Evolutionary conservation across 441 rosid species (phyloP), one percentile per base, ranked within the genome.

Genomic region (Croton laevigatus): DNA sequence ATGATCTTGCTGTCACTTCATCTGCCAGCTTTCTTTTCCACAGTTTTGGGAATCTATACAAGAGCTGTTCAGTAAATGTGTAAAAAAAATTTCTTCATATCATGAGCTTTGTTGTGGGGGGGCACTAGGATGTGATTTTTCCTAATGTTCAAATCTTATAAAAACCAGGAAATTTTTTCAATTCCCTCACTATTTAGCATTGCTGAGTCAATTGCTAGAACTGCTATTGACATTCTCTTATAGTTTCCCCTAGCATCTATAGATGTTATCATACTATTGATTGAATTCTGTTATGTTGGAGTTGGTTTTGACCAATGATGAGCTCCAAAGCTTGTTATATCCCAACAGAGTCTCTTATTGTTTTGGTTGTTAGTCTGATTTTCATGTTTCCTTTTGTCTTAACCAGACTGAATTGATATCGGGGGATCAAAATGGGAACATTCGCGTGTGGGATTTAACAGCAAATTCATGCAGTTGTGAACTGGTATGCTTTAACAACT

Each of bases 391-490:
- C 14, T n/a, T 48, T 53, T 72, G 27, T 69, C 76, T 76, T 55
- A 85, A 70, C 83, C 83, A 92, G 99, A 89, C 91, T 34, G 98
- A 92, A 68, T 77, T 94, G 82, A 92, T 92, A 84, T 92, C 94
- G 61, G 99, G 99, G 49, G 99, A 94, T 79, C 99, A 94, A 75
- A 91, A 91, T 72, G 98, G 98, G 22, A 91, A 89, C 81, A 87
- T 94, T 53, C 94, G 93, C 60, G 96, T 94, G 58, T 90, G 99
- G 99, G 99, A 94, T 80, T 83, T 94, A 78, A 90, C 92, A 57
- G 99, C 98, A 65, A 83, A 94, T 83, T 87, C 90, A 9, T 92
- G 97, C 82, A 94, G 97, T 78, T 89, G 93, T 73, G 96, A 94
- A 79, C 75, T 92, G 93, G 99, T 91, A 86, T 64, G 69, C 45